phyloP scores from a whole-genome alignment of 2,329 filamentous ascomycete species.

The Harringtonia lauricola region DNA sequence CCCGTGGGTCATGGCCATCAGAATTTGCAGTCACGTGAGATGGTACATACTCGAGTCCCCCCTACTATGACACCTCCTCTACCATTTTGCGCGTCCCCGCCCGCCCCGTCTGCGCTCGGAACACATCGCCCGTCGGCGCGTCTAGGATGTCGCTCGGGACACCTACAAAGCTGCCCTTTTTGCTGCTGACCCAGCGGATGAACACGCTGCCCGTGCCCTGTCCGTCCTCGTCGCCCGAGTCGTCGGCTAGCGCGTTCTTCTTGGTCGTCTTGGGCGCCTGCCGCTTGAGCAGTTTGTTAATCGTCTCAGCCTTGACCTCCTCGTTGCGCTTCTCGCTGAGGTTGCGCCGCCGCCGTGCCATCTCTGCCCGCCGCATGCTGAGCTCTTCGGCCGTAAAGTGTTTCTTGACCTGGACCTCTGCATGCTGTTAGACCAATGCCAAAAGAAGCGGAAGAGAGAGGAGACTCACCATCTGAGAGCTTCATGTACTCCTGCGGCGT shows the following conservation, averaged over 20 bases:
- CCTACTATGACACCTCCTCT: constrained; percentile 33
- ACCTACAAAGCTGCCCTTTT: constrained; percentile 49
- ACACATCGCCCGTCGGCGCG: constrained; percentile 49
- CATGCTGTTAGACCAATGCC: not conserved
- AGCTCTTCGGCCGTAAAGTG: constrained; percentile 50
- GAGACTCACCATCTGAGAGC: constrained; percentile 42
- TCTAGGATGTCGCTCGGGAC: constrained; percentile 59
- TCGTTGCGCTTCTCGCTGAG: constrained; percentile 55
- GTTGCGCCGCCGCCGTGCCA: constrained; percentile 49
- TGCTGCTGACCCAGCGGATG: constrained; percentile 60
- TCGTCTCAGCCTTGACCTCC: constrained; percentile 64
- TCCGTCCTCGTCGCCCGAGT: constrained; percentile 33
- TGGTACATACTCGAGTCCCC: not conserved
- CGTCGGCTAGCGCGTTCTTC: constrained; percentile 35
- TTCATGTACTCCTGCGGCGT: constrained; percentile 45
- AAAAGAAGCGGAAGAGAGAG: not conserved
- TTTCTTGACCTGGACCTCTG: constrained; percentile 55
- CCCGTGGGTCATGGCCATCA: too few species aligned
- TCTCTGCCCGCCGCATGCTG: constrained; percentile 50
- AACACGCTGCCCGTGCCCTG: constrained; percentile 40
- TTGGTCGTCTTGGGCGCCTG: constrained; percentile 63
- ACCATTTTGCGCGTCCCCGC: constrained; percentile 37
- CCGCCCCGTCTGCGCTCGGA: constrained; percentile 25
- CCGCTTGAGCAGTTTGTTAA: constrained; percentile 82
- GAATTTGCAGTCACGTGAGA: not conserved